Conservation (phyloP, 306 rosid species). For the Fagus crenata region DNA sequence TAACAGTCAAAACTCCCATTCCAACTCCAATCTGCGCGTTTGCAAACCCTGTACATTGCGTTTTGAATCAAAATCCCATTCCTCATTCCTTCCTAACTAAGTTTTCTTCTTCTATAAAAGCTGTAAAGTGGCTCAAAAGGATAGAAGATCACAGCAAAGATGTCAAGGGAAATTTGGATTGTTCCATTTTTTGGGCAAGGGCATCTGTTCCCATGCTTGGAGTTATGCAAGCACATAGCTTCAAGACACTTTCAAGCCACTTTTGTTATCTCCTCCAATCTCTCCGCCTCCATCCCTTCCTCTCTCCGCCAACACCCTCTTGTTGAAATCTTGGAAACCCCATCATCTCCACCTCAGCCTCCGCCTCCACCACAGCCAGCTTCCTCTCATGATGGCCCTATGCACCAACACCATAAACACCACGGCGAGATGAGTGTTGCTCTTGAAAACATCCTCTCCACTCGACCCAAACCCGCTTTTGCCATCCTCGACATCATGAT, state of each 20-base stretch:
- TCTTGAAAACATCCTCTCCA: conserved; percentile 39
- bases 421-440: conserved; percentile 18
- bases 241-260: conserved; percentile 42
- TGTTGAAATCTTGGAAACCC: conserved; percentile 37
- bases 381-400: conserved; percentile 4
- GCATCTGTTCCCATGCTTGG: conserved; percentile 60
- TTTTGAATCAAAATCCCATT: too few species aligned
- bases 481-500: conserved; percentile 56
- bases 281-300: conserved; percentile 51
- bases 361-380: neutral
- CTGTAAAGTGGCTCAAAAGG: too few species aligned
- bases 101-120: too few species aligned
- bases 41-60: too few species aligned
- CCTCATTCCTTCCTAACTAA: too few species aligned
- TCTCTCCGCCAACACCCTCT: conserved; percentile 47
- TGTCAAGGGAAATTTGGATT: conserved; percentile 52
- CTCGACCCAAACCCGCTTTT: conserved; percentile 41
- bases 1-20: too few species aligned
- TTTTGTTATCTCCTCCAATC: conserved; percentile 43
- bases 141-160: neutral
- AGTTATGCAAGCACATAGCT: conserved; percentile 61
- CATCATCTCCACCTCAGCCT: conserved; percentile 10
- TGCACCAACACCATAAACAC: conserved; percentile 13
- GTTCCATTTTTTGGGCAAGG: conserved; percentile 66
- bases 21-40: too few species aligned